Conservation (phyloP, 352 stramenopile species). For the Phytophthora lateralis region DNA sequence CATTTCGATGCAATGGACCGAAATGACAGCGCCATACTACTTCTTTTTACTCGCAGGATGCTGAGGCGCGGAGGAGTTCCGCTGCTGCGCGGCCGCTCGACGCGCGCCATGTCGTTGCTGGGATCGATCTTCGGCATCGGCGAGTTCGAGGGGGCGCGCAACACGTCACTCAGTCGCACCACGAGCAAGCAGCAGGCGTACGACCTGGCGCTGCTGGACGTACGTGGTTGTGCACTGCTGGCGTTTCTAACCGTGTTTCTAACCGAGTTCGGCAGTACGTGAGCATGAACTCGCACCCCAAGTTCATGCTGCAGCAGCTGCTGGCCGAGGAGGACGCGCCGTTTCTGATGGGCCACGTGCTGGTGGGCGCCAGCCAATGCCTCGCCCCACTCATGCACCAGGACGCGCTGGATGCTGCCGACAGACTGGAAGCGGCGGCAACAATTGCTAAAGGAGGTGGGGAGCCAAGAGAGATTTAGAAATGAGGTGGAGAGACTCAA, state of each 20-base stretch:
- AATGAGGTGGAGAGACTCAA: constrained; percentile 14
- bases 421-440: constrained; percentile 33
- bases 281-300: constrained; percentile 79
- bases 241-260: constrained; percentile 25
- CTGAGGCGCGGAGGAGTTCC: constrained; percentile 7
- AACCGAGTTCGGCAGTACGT: constrained; percentile 56
- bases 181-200: constrained; percentile 78
- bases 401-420: constrained; percentile 60
- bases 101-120: constrained; percentile 67
- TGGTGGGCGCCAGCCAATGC: constrained; percentile 77
- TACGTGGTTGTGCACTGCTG: constrained; percentile 15
- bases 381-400: constrained; percentile 68
- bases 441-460: constrained; percentile 50
- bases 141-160: constrained; percentile 74
- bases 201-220: constrained; percentile 70
- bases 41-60: constrained; percentile 8
- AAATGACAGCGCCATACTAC: neutral
- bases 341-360: constrained; percentile 87
- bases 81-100: constrained; percentile 14
- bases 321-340: constrained; percentile 58
- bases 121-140: constrained; percentile 82
- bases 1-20: neutral
- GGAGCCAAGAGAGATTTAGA: neutral
- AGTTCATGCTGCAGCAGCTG: constrained; percentile 74
- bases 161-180: constrained; percentile 55